phyloP scores from a whole-genome alignment of 495 filamentous ascomycete species.

The Annulohypoxylon bovei region DNA sequence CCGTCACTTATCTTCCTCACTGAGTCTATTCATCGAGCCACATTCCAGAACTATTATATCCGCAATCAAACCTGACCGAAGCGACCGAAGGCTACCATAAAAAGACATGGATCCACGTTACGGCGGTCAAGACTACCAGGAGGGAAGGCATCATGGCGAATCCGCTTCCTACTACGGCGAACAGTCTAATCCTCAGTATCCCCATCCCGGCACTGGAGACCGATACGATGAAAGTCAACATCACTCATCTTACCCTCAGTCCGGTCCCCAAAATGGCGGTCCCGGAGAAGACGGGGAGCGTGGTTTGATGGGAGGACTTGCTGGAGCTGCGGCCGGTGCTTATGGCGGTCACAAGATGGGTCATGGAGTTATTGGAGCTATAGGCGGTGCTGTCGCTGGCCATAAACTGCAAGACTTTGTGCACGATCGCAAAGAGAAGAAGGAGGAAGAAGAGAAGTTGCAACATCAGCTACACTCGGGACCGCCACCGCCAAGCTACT shows the following conservation, averaged over 20 bases:
- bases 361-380: slow-evolving; percentile 47
- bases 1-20: background rate
- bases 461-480: slow-evolving; percentile 27
- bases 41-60: background rate
- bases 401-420: slow-evolving; percentile 52
- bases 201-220: slow-evolving; percentile 3
- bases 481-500: slow-evolving; percentile 6
- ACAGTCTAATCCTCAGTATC: slow-evolving; percentile 16
- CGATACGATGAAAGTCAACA: slow-evolving; percentile 9
- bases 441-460: slow-evolving; percentile 48
- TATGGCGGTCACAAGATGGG: slow-evolving; percentile 51
- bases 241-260: slow-evolving; percentile 7
- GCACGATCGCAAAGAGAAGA: slow-evolving; percentile 51
- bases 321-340: slow-evolving; percentile 48
- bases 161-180: slow-evolving; percentile 22
- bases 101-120: slow-evolving; percentile 26
- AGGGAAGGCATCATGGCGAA: slow-evolving; percentile 12
- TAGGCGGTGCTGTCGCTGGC: slow-evolving; percentile 50
- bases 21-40: background rate
- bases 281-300: slow-evolving; percentile 45
- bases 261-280: slow-evolving; percentile 1
- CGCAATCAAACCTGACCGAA: background rate
- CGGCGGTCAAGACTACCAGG: slow-evolving; percentile 18
- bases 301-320: slow-evolving; percentile 48
- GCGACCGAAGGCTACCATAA: background rate